Evolutionary conservation across 371 early-diverging fungal species (phyloP), one percentile per base, ranked within the genome.

Genomic region (Rhizomucor miehei): DNA sequence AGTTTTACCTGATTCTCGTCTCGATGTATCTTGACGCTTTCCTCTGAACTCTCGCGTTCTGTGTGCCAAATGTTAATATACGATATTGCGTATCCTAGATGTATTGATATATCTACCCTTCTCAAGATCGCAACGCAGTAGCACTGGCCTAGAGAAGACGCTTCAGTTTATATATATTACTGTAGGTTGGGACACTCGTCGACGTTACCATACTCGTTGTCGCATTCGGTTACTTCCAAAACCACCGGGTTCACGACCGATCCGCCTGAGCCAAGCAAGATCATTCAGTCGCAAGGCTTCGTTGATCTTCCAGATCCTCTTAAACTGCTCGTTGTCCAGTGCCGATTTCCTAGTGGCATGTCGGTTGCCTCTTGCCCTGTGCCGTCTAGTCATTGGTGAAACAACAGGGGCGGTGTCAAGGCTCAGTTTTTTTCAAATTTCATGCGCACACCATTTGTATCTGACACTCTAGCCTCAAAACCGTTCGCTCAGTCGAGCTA

Each of bases 241-340:
- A 29, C 86, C 86, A 12, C 74, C 71, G 0, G 65, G 62, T 19
- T 73, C 64, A 35, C 67, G 61, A 11, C 81, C 80, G 17, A 85
- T 74, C 34, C 63, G 56, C 39, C 82, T 59, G 6, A 88, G 63
- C 16, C 62, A 39, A 12, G 44, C 59, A 20, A 81, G 51, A 59
- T 88, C 65, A 11, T 67, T 61, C 17, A 56, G 61, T 16, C 66
- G 68, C 39, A 86, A 61, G 3, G 86, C 87, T 52, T 80, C 79
- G 44, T 80, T 71, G 10, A 84, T 80, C 29, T 29, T 29, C 29
- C 29, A 67, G 8, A 65, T 70, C 16, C 66, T 66, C 44, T 73
- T 63, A 35, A 75, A 71, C 6, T 57, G 59, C 5, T 52, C 57
- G 46, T 75, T 73, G 3, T 70, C 81, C 20, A 66, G 63, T 0